Evolutionary conservation across 257 asterid species (phyloP).

Genomic region (Solanum ossicruentum): DNA sequence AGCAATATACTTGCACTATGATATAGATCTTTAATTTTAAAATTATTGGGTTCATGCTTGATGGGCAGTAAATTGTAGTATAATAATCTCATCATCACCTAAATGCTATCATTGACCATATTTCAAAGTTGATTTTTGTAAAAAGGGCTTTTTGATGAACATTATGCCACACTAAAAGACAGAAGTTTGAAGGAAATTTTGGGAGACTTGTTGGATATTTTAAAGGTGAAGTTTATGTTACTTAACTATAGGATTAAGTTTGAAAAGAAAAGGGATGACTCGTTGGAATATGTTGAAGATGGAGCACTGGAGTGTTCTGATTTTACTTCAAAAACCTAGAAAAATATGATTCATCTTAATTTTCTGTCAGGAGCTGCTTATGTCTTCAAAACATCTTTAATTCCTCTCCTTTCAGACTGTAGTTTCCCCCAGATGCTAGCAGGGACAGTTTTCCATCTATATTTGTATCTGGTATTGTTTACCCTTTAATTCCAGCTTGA

Average conservation of each 20-base stretch:
- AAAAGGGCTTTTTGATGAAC: not conserved
- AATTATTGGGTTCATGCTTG: not conserved
- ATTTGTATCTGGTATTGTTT: not conserved
- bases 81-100: not conserved
- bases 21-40: not conserved
- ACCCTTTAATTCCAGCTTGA: not conserved
- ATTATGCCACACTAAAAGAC: not conserved
- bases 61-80: not conserved
- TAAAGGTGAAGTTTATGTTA: not conserved
- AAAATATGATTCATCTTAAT: not conserved
- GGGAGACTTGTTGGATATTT: not conserved
- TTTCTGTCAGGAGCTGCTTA: not conserved
- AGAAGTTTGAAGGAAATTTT: not conserved
- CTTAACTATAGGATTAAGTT: no score
- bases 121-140: not conserved
- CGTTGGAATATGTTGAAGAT: not conserved
- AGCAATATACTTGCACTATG: not conserved
- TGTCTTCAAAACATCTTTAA: not conserved
- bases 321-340: no score
- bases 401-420: no score
- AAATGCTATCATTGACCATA: not conserved
- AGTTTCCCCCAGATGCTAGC: not conserved
- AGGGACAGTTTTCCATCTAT: not conserved
- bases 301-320: not conserved
- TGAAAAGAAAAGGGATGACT: not conserved